These are phyloP conservation scores for Yamadazyma mexicana DNA, from an alignment of 1,139 yeast species.

Conservation along the genomic window DNA sequence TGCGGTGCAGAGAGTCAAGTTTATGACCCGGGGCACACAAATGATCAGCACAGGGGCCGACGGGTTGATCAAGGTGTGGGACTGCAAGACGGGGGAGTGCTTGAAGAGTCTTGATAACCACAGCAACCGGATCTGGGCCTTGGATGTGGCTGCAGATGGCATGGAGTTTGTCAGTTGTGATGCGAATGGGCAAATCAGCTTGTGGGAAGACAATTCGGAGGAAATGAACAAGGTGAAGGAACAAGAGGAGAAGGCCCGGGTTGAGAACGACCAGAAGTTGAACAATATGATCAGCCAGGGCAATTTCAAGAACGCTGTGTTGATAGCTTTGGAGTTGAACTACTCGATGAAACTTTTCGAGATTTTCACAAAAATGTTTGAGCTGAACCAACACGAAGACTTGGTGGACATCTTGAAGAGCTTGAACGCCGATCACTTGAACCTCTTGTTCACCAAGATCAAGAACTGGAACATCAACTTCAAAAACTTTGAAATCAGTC, in stretches of 20 bases:
- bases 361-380: slow-evolving; percentile 60
- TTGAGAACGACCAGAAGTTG: slow-evolving; percentile 87
- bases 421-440: slow-evolving; percentile 61
- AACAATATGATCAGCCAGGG: slow-evolving; percentile 67
- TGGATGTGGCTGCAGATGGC: slow-evolving; percentile 67
- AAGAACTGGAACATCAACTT: slow-evolving; percentile 96
- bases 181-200: slow-evolving; percentile 87
- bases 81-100: slow-evolving; percentile 71
- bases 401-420: slow-evolving; percentile 65
- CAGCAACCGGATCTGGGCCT: slow-evolving; percentile 92
- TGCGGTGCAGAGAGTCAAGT: slow-evolving; percentile 80
- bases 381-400: slow-evolving; percentile 43
- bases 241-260: slow-evolving; percentile 52
- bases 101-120: slow-evolving; percentile 85
- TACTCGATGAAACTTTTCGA: slow-evolving; percentile 83
- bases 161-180: slow-evolving; percentile 78
- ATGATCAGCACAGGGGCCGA: slow-evolving; percentile 89
- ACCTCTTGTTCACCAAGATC: slow-evolving; percentile 64
- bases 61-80: slow-evolving; percentile 92
- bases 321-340: slow-evolving; percentile 78
- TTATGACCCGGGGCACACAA: slow-evolving; percentile 66
- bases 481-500: slow-evolving; percentile 77
- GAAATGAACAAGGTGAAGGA: slow-evolving; percentile 55
- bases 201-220: slow-evolving; percentile 88
- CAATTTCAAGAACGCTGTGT: slow-evolving; percentile 88